These are phyloP conservation scores for Xylaria castorea DNA, from an alignment of 495 filamentous ascomycete species.

Conservation along the genomic window DNA sequence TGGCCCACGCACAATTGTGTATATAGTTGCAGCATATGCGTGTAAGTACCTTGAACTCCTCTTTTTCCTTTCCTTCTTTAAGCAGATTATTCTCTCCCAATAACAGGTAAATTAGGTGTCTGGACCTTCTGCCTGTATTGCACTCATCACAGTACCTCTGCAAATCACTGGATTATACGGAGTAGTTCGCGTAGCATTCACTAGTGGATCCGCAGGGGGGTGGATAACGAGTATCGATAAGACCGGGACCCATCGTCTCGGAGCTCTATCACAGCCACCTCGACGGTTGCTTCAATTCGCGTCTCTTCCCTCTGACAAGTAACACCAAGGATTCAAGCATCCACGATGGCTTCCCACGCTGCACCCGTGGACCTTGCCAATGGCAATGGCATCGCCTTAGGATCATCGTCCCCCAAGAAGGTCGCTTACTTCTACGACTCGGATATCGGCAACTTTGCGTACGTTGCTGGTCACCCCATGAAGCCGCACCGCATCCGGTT, in stretches of 20 bases:
- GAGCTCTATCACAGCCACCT: slow-evolving; percentile 12
- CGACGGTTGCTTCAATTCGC: slow-evolving; percentile 18
- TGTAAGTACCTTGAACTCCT: too few relatives aligned
- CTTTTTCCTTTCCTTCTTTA: too few relatives aligned
- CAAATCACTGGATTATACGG: too few relatives aligned
- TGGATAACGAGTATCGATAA: slow-evolving; percentile 16
- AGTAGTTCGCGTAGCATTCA: too few relatives aligned
- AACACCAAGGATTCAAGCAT: slow-evolving; percentile 21
- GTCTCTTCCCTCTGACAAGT: slow-evolving; percentile 19
- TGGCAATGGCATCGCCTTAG: slow-evolving; percentile 55
- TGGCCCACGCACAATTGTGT: too few relatives aligned
- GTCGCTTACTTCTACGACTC: slow-evolving; percentile 98
- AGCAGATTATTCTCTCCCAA: too few relatives aligned
- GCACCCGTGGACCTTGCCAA: slow-evolving; percentile 61
- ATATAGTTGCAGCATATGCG: too few relatives aligned
- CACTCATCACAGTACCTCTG: too few relatives aligned
- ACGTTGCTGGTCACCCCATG: slow-evolving; percentile 98
- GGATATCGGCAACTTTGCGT: slow-evolving; percentile 96
- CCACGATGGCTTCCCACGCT: slow-evolving; percentile 38
- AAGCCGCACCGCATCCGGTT: slow-evolving; percentile 98
- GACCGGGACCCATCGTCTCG: background rate
- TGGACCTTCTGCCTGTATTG: too few relatives aligned
- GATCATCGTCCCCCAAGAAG: slow-evolving; percentile 63
- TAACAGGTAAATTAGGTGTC: too few relatives aligned
- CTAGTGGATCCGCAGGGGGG: background rate